Evolutionary conservation across 345 rosid species (phyloP).

Genomic region (Reutealis trisperma): DNA sequence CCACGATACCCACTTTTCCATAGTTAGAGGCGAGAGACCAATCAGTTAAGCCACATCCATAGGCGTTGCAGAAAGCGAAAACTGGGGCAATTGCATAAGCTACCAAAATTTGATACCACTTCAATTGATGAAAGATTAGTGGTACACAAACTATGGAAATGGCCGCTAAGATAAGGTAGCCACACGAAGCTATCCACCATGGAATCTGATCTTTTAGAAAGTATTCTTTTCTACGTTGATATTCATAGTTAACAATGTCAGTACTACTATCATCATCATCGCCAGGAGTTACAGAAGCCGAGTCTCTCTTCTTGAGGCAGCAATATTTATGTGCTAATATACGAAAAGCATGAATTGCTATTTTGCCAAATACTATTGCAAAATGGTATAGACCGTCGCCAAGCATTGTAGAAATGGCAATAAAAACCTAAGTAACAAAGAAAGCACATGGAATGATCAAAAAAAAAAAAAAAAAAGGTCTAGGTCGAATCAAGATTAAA

Average conservation of each 20-base stretch:
- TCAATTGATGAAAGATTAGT: constrained; percentile 63
- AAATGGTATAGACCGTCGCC: constrained; percentile 82
- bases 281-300: background rate
- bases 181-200: constrained; percentile 50
- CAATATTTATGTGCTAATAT: too few relatives aligned
- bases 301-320: background rate
- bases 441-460: background rate
- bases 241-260: constrained; percentile 34
- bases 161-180: constrained; percentile 56
- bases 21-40: constrained; percentile 94
- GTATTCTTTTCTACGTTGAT: constrained; percentile 47
- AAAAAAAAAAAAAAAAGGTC: too few relatives aligned
- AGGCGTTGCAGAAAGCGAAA: constrained; percentile 87
- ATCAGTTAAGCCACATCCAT: constrained; percentile 83
- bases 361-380: too few relatives aligned
- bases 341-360: too few relatives aligned
- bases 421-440: constrained; percentile 46
- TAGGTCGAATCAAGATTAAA: background rate
- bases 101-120: constrained; percentile 73
- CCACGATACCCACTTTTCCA: constrained; percentile 75
- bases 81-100: constrained; percentile 72
- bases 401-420: constrained; percentile 85
- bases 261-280: background rate
- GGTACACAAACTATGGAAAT: constrained; percentile 59
- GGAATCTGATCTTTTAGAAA: constrained; percentile 82